Evolutionary conservation across 371 early-diverging fungal genomes (phyloP), one percentile per base, ranked within the genome.

Genomic region (Mycotypha africana): DNA sequence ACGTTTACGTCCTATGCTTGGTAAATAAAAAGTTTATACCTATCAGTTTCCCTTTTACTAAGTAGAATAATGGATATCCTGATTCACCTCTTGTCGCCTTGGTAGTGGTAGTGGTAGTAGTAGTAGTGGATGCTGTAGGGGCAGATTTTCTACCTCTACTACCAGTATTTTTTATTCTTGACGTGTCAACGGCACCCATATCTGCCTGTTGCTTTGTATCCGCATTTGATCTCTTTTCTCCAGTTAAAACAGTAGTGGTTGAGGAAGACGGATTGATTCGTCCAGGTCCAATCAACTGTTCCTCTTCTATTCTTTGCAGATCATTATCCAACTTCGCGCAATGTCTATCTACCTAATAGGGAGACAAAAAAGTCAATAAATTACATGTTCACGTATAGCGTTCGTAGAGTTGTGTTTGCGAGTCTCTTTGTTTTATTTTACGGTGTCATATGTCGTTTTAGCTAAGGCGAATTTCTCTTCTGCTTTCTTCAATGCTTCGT

Each of bases 401-500:
- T n/a, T n/a, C n/a, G n/a, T n/a, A n/a, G n/a, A n/a, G n/a, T n/a
- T n/a, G n/a, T n/a, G n/a, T n/a, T n/a, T n/a, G n/a, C n/a, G n/a
- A 30, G 14, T 9, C 67, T 14, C 6, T 7, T 14, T 9, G 12
- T 28, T 8, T 28, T 26, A 12, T 1, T 21, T 23, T 70, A 93
- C 96, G 49, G 88, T 76, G 48, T 97, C 95, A 56, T 92, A 97
- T 1, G 93, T 94, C 38, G 93, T 88, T 25, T 87, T 85, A 1
- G 96, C 94, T 9, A 97, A 56, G 0, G 89, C 85, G 6, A 95
- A 89, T 47, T 95, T 97, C 33, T 95, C 94, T 62, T 94, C 94
- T 19, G 93, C 92, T 53, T 92, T 86, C 53, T 91, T 87, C 16
- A 92, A 56, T 12, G 79, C 80, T 28, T 86, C 87, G 4, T 74